phyloP scores from a whole-genome alignment of 2,329 filamentous ascomycete species.

The Hymenotorrendiella dingleyae region DNA sequence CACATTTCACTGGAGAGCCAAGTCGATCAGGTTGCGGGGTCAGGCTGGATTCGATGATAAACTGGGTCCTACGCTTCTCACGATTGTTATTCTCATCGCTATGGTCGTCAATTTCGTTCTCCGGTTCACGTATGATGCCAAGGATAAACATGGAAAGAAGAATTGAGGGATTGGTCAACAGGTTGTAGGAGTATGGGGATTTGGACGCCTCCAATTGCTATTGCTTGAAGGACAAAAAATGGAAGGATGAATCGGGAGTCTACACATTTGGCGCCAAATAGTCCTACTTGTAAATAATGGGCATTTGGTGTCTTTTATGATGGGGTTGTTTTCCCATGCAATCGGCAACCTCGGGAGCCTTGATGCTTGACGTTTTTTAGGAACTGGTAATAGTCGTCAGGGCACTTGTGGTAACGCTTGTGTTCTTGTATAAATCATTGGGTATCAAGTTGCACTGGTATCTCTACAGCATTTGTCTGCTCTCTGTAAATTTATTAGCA shows the following conservation, averaged over 20 bases:
- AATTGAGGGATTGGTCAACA: conserved; percentile 4
- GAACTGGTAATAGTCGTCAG: too few species aligned
- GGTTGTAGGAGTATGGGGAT: too few species aligned
- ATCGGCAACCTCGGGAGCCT: too few species aligned
- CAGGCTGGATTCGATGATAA: conserved; percentile 96
- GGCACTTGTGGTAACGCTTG: too few species aligned
- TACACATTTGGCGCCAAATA: too few species aligned
- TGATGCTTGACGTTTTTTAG: too few species aligned
- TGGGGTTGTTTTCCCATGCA: too few species aligned
- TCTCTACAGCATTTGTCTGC: conserved; percentile 27
- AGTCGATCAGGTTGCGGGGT: conserved; percentile 82
- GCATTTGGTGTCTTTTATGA: too few species aligned
- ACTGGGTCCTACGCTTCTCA: conserved; percentile 86
- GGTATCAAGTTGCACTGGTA: not conserved
- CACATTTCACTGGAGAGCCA: conserved; percentile 96
- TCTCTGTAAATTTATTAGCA: conserved; percentile 23
- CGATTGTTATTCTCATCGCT: conserved; percentile 77
- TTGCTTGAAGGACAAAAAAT: not conserved
- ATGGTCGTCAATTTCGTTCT: conserved; percentile 96
- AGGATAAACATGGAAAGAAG: conserved; percentile 13
- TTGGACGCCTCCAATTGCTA: too few species aligned
- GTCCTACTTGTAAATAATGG: too few species aligned
- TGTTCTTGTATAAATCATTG: too few species aligned
- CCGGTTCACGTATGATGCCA: conserved; percentile 49
- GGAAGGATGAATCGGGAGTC: not conserved